Evolutionary conservation across 2,329 filamentous ascomycete genomes (phyloP).

Genomic region (Epichloe bromicola): DNA sequence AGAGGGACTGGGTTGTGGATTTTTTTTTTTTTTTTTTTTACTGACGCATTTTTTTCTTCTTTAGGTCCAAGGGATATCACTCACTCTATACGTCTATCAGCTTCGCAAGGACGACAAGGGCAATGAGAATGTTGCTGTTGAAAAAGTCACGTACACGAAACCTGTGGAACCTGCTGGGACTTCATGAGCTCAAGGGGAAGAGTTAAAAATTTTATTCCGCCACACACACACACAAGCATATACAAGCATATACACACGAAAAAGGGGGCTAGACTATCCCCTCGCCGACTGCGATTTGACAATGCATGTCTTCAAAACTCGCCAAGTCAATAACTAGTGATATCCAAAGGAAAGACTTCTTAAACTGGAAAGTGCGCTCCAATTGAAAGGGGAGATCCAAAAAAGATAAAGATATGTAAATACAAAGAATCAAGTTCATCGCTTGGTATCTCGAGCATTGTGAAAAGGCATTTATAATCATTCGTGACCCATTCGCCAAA

Average conservation of each 20-base stretch:
- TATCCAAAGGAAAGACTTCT: constrained; percentile 10
- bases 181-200: constrained; percentile 24
- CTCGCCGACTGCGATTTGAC: constrained; percentile 8
- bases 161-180: constrained; percentile 45
- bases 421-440: constrained; percentile 18
- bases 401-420: constrained; percentile 13
- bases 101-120: constrained; percentile 65
- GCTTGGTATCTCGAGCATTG: constrained; percentile 25
- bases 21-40: not conserved
- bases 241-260: not conserved
- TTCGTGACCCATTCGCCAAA: constrained; percentile 14
- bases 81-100: constrained; percentile 92
- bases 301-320: constrained; percentile 9
- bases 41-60: not conserved
- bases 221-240: not conserved
- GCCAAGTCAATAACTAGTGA: constrained; percentile 1
- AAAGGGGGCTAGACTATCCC: not conserved
- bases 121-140: constrained; percentile 66
- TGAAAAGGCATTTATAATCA: constrained; percentile 10
- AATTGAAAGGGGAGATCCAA: constrained; percentile 9
- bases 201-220: not conserved
- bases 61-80: constrained; percentile 87
- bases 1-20: no score
- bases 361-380: constrained; percentile 5
- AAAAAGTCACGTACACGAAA: constrained; percentile 75